Evolutionary conservation across 257 asterid species (phyloP).

Genomic region (Solanum tarijense): DNA sequence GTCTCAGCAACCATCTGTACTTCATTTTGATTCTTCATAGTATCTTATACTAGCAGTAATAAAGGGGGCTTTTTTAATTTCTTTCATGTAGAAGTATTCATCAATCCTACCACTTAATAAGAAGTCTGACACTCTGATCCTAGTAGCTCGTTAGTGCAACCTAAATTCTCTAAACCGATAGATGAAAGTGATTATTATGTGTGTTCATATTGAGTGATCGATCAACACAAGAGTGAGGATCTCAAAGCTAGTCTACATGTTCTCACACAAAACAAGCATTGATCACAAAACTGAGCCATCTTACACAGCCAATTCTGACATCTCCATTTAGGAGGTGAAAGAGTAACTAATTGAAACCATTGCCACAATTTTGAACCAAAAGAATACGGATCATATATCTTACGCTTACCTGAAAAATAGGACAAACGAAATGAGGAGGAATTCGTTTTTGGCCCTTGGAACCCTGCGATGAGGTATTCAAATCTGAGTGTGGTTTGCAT

Average conservation of each 20-base stretch:
- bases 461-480: slow-evolving; percentile 19
- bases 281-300: background rate
- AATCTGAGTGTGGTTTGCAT: slow-evolving; percentile 15
- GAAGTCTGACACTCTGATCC: background rate
- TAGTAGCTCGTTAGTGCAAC: background rate
- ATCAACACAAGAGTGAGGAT: background rate
- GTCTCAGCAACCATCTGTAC: background rate
- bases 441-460: slow-evolving; percentile 37
- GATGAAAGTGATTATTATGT: background rate
- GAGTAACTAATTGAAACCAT: background rate
- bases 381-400: background rate
- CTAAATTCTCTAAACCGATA: background rate
- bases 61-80: background rate
- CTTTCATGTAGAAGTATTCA: background rate
- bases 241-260: background rate
- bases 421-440: slow-evolving; percentile 83
- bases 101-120: background rate
- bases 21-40: background rate
- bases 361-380: background rate
- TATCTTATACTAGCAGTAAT: background rate
- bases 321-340: background rate
- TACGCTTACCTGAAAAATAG: slow-evolving; percentile 64
- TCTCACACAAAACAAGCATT: background rate
- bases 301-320: background rate
- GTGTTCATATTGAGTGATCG: background rate